These are phyloP conservation scores for Chaetomium cochliodes DNA, from an alignment of 495 filamentous ascomycete genomes.

Conservation along the genomic window DNA sequence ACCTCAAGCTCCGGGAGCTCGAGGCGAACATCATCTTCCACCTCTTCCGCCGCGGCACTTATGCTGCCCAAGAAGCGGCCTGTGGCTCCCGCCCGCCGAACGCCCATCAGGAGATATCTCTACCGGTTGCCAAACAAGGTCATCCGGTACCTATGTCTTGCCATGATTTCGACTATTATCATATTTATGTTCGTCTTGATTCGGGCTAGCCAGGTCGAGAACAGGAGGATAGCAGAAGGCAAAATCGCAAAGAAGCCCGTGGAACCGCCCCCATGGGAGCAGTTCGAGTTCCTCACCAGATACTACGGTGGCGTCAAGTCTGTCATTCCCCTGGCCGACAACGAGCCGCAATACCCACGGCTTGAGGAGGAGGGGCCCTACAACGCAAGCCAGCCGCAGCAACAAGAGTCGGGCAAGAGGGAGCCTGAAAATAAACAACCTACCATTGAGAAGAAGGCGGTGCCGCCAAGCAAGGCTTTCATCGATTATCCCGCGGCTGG, in stretches of 20 bases:
- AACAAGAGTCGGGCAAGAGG: constrained; percentile 6
- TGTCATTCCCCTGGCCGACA: constrained; percentile 59
- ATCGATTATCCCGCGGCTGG: constrained; percentile 63
- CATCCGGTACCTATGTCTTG: constrained; percentile 69
- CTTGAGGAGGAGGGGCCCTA: constrained; percentile 47
- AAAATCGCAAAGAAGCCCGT: constrained; percentile 48
- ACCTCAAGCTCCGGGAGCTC: constrained; percentile 44
- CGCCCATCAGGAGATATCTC: constrained; percentile 44
- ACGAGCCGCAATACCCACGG: constrained; percentile 75
- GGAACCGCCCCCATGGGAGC: constrained; percentile 72
- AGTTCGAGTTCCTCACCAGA: constrained; percentile 73
- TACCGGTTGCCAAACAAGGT: constrained; percentile 64
- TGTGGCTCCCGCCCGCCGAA: constrained; percentile 38
- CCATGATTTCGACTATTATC: constrained; percentile 63
- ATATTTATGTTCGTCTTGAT: constrained; percentile 70
- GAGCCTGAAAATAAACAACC: neutral
- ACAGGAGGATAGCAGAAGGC: constrained; percentile 58
- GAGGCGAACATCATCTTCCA: constrained; percentile 53
- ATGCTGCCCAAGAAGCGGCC: constrained; percentile 52
- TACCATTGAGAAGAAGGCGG: constrained; percentile 52
- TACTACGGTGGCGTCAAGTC: constrained; percentile 81
- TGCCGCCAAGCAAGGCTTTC: constrained; percentile 69
- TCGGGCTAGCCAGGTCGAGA: constrained; percentile 65
- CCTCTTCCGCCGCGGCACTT: constrained; percentile 49
- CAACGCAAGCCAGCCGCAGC: constrained; percentile 35